Evolutionary conservation across 1,139 yeast genomes (phyloP).

Genomic region (Geotrichum histeridarum): DNA sequence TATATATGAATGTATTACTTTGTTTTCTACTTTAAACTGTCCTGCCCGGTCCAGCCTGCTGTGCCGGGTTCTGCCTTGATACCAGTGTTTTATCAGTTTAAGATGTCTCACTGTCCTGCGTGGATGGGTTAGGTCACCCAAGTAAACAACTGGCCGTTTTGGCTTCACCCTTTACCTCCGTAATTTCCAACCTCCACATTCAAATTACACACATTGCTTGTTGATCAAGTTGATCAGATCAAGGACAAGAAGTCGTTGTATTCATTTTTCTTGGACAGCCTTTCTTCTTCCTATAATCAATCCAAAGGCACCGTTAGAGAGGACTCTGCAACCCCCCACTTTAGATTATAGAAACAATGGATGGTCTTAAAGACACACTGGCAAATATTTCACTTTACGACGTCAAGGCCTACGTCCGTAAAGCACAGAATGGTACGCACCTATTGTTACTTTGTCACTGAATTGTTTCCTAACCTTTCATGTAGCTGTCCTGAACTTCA

Average conservation of each 20-base stretch:
- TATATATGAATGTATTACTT: neutral
- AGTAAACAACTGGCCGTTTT: constrained; percentile 2
- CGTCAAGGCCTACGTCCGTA: constrained; percentile 94
- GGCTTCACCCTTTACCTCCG: constrained; percentile 1
- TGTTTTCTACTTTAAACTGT: too few relatives aligned
- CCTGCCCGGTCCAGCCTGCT: too few relatives aligned
- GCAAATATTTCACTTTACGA: constrained; percentile 85
- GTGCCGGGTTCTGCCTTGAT: too few relatives aligned
- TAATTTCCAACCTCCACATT: neutral
- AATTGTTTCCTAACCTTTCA: constrained; percentile 26
- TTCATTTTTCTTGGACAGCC: neutral
- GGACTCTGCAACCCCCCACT: neutral
- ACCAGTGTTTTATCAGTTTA: too few relatives aligned
- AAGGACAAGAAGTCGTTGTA: neutral
- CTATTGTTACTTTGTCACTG: neutral
- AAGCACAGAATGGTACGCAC: constrained; percentile 75
- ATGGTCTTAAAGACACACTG: constrained; percentile 63
- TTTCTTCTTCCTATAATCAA: neutral
- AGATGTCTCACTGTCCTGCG: too few relatives aligned
- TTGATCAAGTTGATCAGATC: too few relatives aligned
- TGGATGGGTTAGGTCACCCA: neutral
- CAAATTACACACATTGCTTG: neutral
- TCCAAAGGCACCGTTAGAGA: neutral
- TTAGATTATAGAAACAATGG: constrained; percentile 41
- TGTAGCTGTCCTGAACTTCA: constrained; percentile 74